Conservation (phyloP, 2,329 filamentous ascomycete species). For the Fusarium continuum region DNA sequence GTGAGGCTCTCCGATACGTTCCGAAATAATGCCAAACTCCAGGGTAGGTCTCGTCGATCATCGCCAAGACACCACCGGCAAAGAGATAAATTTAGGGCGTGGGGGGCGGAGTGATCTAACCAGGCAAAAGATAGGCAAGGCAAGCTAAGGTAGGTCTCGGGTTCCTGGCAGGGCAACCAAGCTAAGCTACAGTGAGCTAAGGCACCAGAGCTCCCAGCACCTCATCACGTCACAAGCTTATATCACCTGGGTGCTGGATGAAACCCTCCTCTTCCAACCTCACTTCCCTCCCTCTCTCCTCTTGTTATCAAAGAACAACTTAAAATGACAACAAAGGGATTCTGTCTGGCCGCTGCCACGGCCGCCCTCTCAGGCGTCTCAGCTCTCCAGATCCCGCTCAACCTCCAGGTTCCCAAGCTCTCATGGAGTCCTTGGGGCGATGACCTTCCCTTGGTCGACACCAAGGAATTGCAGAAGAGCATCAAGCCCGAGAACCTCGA, state of each 20-base stretch:
- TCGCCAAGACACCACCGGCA: constrained; percentile 14
- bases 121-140: constrained; percentile 33
- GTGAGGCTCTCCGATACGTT: too few relatives aligned
- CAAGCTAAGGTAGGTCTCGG: too few relatives aligned
- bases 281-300: background rate
- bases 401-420: constrained; percentile 30
- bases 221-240: constrained; percentile 34
- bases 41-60: constrained; percentile 1
- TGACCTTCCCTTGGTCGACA: constrained; percentile 58
- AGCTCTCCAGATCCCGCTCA: constrained; percentile 40
- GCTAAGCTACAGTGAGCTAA: constrained; percentile 20
- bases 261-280: constrained; percentile 19
- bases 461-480: constrained; percentile 63
- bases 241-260: constrained; percentile 22
- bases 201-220: constrained; percentile 10
- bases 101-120: background rate
- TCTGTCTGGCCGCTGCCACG: constrained; percentile 40
- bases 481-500: constrained; percentile 67
- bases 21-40: too few relatives aligned
- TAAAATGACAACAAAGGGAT: constrained; percentile 40
- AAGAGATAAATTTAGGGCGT: constrained; percentile 9
- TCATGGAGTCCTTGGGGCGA: constrained; percentile 28
- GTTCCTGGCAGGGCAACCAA: constrained; percentile 35
- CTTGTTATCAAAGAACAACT: background rate
- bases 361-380: constrained; percentile 43